Evolutionary conservation across 495 filamentous ascomycete genomes (phyloP), one percentile per base, ranked within the genome.

Genomic region (Lichenothelia convexa): DNA sequence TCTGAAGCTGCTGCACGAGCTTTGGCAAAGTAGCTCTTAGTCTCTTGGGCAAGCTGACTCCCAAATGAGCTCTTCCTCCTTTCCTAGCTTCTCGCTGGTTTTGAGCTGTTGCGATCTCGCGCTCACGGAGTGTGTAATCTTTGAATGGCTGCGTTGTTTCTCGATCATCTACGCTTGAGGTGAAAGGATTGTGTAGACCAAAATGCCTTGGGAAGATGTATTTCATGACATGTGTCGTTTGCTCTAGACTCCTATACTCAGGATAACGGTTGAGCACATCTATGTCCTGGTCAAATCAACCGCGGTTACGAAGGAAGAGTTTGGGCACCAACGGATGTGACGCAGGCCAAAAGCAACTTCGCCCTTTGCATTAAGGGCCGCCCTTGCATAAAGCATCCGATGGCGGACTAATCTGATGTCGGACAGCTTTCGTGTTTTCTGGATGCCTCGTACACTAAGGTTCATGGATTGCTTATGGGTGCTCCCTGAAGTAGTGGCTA

Each of bases 171-270:
- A 77, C 60, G 8, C 59, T 51, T 1, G 70, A 73, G 0, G 78
- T 80, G 46, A 95, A 94, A n/a, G 78, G 81, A 57, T 93, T 97
- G 45, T 87, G 80, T 9, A 97, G 59, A 3, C 72, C 71, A 49
- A 92, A 94, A 51, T 95, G 84, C 15, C 78, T 66, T 21, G 89
- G 89, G 44, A 97, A 97, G 1, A 97, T 73, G 53, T 97, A 87
- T 58, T 82, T 84, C 70, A 93, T 70, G 18, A 94, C 57, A 40
- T 78, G 81, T 5, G 75, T 47, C 0, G 73, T 79, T 35, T 78
- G 64, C 3, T 58, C 45, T n/a, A 53, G 50, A 34, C 68, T 63
- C 5, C 59, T 47, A 4, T 51, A 36, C 22, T 69, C 57, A 0
- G 66, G 57, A 47, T 68, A 80, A 1, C 85, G 76, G 54, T 86